These are phyloP conservation scores for Mortierella sp. DNA, from an alignment of 371 early-diverging fungal genomes.

Conservation along the genomic window DNA sequence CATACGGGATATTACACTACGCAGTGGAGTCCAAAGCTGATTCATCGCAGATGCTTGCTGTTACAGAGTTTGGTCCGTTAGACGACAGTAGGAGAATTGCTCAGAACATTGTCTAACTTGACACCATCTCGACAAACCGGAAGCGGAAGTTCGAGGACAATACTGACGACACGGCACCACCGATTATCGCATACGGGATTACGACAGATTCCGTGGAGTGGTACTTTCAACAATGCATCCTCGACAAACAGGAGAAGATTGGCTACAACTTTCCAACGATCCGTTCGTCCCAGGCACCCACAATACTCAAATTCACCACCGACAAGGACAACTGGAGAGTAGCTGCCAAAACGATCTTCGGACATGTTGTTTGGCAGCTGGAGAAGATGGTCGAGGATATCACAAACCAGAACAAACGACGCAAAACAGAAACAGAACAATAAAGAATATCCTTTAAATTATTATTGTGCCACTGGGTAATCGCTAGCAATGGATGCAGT, in stretches of 20 bases:
- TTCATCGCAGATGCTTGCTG: conserved; percentile 13
- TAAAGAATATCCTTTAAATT: too few species aligned
- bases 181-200: conserved; percentile 6
- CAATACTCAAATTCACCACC: too few species aligned
- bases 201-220: background rate
- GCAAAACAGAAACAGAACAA: too few species aligned
- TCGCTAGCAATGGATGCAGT: too few species aligned
- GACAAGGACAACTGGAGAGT: too few species aligned
- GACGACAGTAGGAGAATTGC: background rate
- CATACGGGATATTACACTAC: background rate
- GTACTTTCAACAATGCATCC: background rate
- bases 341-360: too few species aligned
- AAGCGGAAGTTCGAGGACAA: conserved; percentile 7
- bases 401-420: too few species aligned
- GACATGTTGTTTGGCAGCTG: too few species aligned
- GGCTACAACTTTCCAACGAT: conserved; percentile 9
- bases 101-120: conserved; percentile 12
- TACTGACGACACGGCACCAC: background rate
- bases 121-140: background rate
- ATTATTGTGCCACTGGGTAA: too few species aligned
- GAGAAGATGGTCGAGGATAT: too few species aligned
- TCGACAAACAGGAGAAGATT: background rate
- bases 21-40: conserved; percentile 8
- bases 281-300: background rate
- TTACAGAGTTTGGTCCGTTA: background rate